Evolutionary conservation across 441 rosid species (phyloP).

Genomic region (Erodium moschatum): DNA sequence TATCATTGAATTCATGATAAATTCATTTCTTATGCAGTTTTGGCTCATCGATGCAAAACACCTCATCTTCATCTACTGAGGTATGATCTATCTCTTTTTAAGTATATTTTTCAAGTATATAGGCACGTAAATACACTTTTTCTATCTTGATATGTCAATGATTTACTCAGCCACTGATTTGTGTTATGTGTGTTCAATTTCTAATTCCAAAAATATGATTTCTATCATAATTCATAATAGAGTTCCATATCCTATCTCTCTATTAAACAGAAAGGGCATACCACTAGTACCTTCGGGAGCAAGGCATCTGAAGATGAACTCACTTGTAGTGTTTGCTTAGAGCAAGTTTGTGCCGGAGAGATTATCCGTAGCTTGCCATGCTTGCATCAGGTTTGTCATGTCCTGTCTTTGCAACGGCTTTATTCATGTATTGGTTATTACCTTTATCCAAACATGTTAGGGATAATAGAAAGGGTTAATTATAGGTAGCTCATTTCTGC

Average conservation of each 20-base stretch:
- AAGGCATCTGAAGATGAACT: constrained; percentile 58
- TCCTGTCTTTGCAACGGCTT: too few species aligned
- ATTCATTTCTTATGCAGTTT: constrained; percentile 31
- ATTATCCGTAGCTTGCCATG: constrained; percentile 68
- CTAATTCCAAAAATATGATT: too few species aligned
- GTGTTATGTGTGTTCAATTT: too few species aligned
- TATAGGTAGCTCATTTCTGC: too few species aligned
- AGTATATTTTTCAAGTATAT: too few species aligned
- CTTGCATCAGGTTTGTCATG: constrained; percentile 53
- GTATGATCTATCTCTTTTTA: constrained; percentile 27
- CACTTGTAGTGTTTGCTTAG: constrained; percentile 81
- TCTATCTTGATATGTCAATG: too few species aligned
- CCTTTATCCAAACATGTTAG: too few species aligned
- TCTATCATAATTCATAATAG: too few species aligned
- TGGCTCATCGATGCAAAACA: constrained; percentile 38
- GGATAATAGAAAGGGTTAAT: too few species aligned
- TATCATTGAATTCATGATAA: background rate
- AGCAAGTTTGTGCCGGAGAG: constrained; percentile 68
- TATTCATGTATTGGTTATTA: too few species aligned
- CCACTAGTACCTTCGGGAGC: constrained; percentile 29
- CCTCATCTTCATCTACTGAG: constrained; percentile 55
- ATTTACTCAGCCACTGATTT: too few species aligned
- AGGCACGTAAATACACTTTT: too few species aligned
- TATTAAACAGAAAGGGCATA: constrained; percentile 47
- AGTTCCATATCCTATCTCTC: background rate